Base-by-base conservation (phyloP, 305 asterid species). In the Lippia alba region DNA sequence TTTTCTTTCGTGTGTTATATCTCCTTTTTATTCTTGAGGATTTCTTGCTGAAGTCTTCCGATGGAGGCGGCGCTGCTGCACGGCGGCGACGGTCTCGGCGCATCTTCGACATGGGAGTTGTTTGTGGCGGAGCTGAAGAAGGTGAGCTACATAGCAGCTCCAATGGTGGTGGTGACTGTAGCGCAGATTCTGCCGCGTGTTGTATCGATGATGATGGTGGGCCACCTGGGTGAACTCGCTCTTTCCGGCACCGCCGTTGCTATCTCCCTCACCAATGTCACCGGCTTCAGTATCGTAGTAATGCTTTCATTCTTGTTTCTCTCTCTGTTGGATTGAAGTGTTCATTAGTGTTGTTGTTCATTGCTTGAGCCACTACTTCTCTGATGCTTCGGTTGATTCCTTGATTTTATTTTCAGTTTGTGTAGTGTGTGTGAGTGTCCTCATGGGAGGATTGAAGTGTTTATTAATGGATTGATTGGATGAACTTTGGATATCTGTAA, bases 191-290 rank as follows among this genome's bases (percentile, higher is more conserved):
- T 88, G 15, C 66, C 72, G 61, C 84, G 89, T 14, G 82, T 83
- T 49, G 78, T 60, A 0, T 81, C 89, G 12, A 80, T 84, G 84
- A 85, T 79, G 82, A 88, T 88, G 94, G 78, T 88, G 10, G 94
- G 94, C 7, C 94, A 84, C 63, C 84, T 85, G 16, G 86, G 85
- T 12, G 83, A 85, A 66, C 89, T 85, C 64, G 61, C 79, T 3
- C 85, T 88, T 19, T 84, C 95, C 44, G 86, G 90, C 68, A 66
- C 84, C 34, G 83, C 88, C 41, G 71, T 88, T 15, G 95, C 95
- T 56, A 82, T 86, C 56, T 84, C 91, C 10, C 73, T 88, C 48
- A 49, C 85, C 61, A 82, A 76, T 50, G 88, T 86, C 67, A 75
- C 91, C 33, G 91, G 89, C 63, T 80, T 77, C 78, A 88, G 94